Evolutionary conservation across 2,329 filamentous ascomycete genomes (phyloP).

Genomic region (Sporothrix dimorphospora): DNA sequence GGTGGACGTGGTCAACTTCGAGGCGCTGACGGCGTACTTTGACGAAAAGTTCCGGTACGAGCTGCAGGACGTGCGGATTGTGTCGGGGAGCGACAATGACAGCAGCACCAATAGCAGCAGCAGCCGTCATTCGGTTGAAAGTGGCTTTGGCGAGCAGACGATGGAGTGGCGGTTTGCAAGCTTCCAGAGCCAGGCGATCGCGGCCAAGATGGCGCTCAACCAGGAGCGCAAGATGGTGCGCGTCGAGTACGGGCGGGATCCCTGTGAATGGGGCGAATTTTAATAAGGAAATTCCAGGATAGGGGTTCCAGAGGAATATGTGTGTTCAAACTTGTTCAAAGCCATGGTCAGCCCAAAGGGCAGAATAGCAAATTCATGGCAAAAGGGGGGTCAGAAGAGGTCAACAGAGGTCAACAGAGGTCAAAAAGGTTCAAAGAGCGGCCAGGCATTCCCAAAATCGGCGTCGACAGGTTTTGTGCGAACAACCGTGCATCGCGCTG

Average conservation of each 20-base stretch:
- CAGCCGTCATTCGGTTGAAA: neutral
- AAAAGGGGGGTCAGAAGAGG: neutral
- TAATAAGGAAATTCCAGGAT: neutral
- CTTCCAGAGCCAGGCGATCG: slow-evolving; percentile 35
- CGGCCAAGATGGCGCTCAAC: slow-evolving; percentile 35
- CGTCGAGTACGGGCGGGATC: slow-evolving; percentile 32
- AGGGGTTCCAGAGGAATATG: neutral
- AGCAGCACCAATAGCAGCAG: neutral
- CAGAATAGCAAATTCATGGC: neutral
- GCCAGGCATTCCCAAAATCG: neutral
- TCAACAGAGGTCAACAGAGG: neutral
- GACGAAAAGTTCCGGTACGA: slow-evolving; percentile 32
- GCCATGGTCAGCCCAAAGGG: neutral
- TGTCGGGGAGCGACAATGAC: neutral
- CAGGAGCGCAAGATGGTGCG: slow-evolving; percentile 30
- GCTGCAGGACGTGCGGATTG: slow-evolving; percentile 26
- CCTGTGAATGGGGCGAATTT: slow-evolving; percentile 29
- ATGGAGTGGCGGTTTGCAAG: slow-evolving; percentile 35
- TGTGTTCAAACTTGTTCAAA: neutral
- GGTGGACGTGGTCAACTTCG: slow-evolving; percentile 26
- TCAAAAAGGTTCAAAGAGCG: slow-evolving; percentile 3
- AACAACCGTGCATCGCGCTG: neutral
- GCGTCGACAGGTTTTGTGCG: neutral
- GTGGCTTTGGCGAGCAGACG: neutral
- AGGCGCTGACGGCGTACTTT: slow-evolving; percentile 30